A percentile compares a stretch with the other conserved stretches of the same genome.
Evolutionary conservation across 1,284 basidiomycete genomes (phyloP).

Genomic region (Coriolopsis trogii): DNA sequence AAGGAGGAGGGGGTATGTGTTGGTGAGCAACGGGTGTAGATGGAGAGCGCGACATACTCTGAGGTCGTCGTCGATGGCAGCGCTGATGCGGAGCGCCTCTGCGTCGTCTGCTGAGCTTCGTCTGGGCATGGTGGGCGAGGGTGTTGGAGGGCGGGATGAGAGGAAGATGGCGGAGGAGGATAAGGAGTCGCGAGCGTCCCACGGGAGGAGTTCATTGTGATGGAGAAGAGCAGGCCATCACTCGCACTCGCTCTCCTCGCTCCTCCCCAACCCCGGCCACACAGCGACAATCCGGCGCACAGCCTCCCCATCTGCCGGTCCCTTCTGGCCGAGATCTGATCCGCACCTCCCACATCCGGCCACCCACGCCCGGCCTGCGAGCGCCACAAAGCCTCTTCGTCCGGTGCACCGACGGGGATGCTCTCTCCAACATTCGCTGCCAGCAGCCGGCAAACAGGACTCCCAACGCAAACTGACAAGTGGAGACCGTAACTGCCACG

Average conservation of each 20-base stretch:
- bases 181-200: conserved; percentile 16
- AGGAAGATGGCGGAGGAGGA: conserved; percentile 13
- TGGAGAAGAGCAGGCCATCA: conserved; percentile 19
- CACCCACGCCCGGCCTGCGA: too few relatives aligned
- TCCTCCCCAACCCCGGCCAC: too few relatives aligned
- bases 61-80: conserved; percentile 72
- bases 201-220: conserved; percentile 22
- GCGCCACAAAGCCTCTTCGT: too few relatives aligned
- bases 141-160: conserved; percentile 1
- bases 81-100: conserved; percentile 56
- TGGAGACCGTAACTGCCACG: too few relatives aligned
- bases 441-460: too few relatives aligned
- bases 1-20: background rate
- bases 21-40: background rate
- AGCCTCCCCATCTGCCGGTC: conserved; percentile 3
- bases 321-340: too few relatives aligned
- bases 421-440: too few relatives aligned
- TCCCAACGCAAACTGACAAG: too few relatives aligned
- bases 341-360: too few relatives aligned
- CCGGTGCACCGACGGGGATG: too few relatives aligned
- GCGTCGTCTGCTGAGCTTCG: conserved; percentile 40
- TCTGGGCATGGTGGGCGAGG: conserved; percentile 23
- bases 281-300: too few relatives aligned
- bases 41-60: conserved; percentile 44
- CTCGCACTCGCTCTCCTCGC: conserved; percentile 1